phyloP scores from a whole-genome alignment of 2,329 filamentous ascomycete genomes.

The Teratosphaeria zuluensis region DNA sequence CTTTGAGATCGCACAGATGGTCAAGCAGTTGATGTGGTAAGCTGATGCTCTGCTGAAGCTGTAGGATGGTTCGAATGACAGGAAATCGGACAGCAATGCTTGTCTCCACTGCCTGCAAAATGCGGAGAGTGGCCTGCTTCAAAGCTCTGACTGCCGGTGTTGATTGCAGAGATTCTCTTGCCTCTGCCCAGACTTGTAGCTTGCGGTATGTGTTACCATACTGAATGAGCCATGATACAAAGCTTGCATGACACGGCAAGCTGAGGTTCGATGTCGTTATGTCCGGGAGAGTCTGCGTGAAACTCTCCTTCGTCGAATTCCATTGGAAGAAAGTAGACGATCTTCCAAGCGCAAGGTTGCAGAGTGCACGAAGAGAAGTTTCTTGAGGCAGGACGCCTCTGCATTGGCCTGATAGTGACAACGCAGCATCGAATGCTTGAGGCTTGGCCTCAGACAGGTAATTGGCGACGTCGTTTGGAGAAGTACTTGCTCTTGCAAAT shows the following conservation, averaged over 20 bases:
- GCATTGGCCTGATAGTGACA: constrained; percentile 31
- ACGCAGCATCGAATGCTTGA: constrained; percentile 53
- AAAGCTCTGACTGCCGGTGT: constrained; percentile 26
- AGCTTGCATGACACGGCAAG: constrained; percentile 40
- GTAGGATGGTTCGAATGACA: constrained; percentile 27
- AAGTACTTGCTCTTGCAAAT: constrained; percentile 35
- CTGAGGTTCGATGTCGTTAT: constrained; percentile 44
- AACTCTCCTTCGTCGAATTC: constrained; percentile 43
- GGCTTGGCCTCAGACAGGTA: constrained; percentile 63
- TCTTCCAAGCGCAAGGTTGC: constrained; percentile 59
- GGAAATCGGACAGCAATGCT: constrained; percentile 24
- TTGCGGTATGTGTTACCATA: constrained; percentile 24
- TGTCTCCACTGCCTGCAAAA: constrained; percentile 33
- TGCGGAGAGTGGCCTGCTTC: constrained; percentile 29
- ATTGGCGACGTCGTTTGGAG: constrained; percentile 9
- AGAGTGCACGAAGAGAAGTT: constrained; percentile 42
- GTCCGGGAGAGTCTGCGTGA: constrained; percentile 38
- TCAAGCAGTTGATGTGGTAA: constrained; percentile 27
- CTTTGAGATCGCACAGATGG: constrained; percentile 7
- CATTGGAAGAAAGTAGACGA: constrained; percentile 63
- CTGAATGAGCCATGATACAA: constrained; percentile 36
- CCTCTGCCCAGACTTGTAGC: constrained; percentile 9
- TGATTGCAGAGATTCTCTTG: background rate
- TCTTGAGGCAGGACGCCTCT: constrained; percentile 30
- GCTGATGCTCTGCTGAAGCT: constrained; percentile 32